Conservation (phyloP, 371 early-diverging fungal genomes). For the Entomophthora muscae region DNA sequence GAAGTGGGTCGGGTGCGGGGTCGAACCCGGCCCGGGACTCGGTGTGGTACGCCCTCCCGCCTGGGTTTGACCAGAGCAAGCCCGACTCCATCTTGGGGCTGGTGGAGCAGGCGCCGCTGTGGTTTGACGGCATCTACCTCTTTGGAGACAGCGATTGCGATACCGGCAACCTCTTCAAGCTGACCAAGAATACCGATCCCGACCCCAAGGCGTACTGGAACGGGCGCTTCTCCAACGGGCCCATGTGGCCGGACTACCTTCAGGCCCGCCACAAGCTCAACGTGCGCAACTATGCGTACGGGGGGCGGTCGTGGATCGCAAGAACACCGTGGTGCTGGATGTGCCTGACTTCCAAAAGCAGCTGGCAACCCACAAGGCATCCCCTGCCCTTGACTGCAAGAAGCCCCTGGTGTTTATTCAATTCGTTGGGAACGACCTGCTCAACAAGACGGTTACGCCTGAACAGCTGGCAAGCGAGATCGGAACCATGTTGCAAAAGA, state of each 20-base stretch:
- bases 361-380: background rate
- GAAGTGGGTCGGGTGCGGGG: too few species aligned
- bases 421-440: background rate
- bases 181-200: background rate
- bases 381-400: background rate
- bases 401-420: background rate
- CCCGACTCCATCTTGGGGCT: background rate
- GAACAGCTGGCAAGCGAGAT: background rate
- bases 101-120: background rate
- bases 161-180: conserved; percentile 4
- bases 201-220: conserved; percentile 10
- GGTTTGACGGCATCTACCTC: background rate
- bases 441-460: background rate
- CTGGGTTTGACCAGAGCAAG: background rate
- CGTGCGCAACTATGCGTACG: conserved; percentile 12
- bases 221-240: conserved; percentile 18
- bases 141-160: conserved; percentile 11
- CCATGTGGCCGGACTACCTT: conserved; percentile 16
- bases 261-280: background rate
- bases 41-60: background rate
- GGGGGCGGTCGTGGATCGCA: conserved; percentile 11
- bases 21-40: background rate
- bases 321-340: background rate
- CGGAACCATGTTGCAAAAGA: background rate
- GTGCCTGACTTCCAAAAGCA: background rate